Conservation (phyloP, 305 asterid species). For the Rubia balearica region DNA sequence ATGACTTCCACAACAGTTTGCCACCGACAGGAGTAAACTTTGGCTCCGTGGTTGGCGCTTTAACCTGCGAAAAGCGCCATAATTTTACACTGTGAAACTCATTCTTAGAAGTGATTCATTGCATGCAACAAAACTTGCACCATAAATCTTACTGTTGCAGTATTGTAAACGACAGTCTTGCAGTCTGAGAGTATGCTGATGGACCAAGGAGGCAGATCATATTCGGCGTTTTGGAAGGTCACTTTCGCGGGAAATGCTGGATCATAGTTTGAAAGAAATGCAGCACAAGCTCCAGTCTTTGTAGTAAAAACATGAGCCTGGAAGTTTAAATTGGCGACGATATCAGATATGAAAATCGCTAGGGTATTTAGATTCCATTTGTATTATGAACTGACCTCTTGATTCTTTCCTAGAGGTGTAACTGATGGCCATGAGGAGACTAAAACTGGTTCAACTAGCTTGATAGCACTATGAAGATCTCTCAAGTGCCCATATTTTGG, state of each 20-base stretch:
- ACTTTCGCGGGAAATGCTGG: conserved; percentile 41
- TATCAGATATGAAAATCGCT: neutral
- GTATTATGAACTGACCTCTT: conserved; percentile 44
- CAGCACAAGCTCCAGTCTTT: conserved; percentile 63
- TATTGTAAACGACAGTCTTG: conserved; percentile 74
- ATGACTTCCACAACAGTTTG: conserved; percentile 56
- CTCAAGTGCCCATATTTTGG: conserved; percentile 76
- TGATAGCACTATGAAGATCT: conserved; percentile 66
- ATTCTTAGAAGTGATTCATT: neutral
- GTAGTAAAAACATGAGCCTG: conserved; percentile 73
- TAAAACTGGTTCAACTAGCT: conserved; percentile 70
- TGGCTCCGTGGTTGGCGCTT: conserved; percentile 35
- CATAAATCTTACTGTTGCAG: conserved; percentile 63
- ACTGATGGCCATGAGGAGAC: conserved; percentile 66
- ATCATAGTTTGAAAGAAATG: conserved; percentile 80
- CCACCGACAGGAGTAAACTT: conserved; percentile 49
- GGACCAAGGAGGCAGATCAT: conserved; percentile 90
- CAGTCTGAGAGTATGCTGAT: conserved; percentile 88
- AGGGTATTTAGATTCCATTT: neutral
- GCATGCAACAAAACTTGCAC: neutral
- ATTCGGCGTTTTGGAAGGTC: conserved; percentile 44
- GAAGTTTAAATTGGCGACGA: neutral
- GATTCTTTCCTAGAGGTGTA: conserved; percentile 56
- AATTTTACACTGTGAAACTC: neutral
- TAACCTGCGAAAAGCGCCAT: conserved; percentile 42